Percentiles rank a stretch among this genome's conserved stretches.
Evolutionary conservation across 495 filamentous ascomycete species (phyloP).

Genomic region (Eremomyces bilateralis): DNA sequence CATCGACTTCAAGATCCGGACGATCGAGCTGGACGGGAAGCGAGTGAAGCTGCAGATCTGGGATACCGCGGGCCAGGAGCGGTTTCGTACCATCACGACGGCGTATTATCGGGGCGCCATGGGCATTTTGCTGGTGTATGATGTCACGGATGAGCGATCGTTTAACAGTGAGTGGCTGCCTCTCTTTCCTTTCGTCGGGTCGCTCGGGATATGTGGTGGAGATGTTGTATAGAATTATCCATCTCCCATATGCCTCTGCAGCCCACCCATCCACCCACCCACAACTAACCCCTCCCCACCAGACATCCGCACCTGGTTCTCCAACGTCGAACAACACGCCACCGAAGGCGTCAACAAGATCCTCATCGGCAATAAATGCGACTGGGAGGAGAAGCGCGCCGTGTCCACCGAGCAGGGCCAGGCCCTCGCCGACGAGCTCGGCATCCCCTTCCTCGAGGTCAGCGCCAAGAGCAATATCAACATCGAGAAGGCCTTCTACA

Average conservation of each 20-base stretch:
- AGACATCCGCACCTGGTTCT: slow-evolving; percentile 99
- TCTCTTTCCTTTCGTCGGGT: no score
- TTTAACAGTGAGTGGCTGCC: slow-evolving; percentile 40
- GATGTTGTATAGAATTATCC: no score
- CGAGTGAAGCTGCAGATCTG: slow-evolving; percentile 97
- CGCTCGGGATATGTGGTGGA: no score
- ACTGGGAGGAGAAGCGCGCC: slow-evolving; percentile 97
- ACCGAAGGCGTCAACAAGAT: slow-evolving; percentile 99
- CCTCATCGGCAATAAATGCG: slow-evolving; percentile 98
- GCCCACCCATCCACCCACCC: no score
- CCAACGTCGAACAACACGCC: slow-evolving; percentile 99
- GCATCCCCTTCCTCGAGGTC: slow-evolving; percentile 96
- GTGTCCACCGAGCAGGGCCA: slow-evolving; percentile 88
- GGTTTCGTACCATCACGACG: slow-evolving; percentile 95
- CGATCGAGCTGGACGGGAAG: slow-evolving; percentile 96
- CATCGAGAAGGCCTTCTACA: slow-evolving; percentile 97
- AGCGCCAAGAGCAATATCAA: slow-evolving; percentile 98
- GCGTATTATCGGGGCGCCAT: slow-evolving; percentile 97
- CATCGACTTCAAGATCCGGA: slow-evolving; percentile 99
- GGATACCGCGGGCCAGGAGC: slow-evolving; percentile 96
- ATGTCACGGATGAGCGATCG: slow-evolving; percentile 90
- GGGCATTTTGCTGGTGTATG: slow-evolving; percentile 95
- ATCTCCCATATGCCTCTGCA: no score
- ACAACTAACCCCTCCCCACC: no score
- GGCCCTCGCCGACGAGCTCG: slow-evolving; percentile 80